Base-by-base conservation (phyloP, 345 rosid genomes). In the Aegle marmelos region DNA sequence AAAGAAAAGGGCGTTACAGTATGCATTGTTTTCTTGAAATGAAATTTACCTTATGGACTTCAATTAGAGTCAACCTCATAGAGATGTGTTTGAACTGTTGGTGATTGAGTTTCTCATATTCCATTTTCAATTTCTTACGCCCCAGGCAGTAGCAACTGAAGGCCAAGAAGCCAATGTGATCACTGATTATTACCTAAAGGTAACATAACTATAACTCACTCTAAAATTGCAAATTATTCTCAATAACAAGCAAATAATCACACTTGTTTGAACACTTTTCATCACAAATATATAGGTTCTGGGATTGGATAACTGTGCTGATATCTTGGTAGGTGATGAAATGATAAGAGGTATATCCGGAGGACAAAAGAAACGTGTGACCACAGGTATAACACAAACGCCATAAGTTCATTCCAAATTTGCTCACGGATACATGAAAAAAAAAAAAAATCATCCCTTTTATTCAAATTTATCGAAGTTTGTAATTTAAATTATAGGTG, bases 301-400 rank as follows among this genome's bases (percentile, higher is more conserved):
- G 72, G 95, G 92, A 63, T 80, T 90, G 64, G 93, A 91, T 19
- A 61, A 70, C 22, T 91, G 95, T 65, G 95, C 95, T 4, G 95
- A 91, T 80, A 91, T 83, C 2, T 73, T 87, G 76, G 85, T 90
- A 30, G 95, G 95, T 24, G 75, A 88, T 80, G 80, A 76, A 61
- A 87, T 89, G 93, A 36, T 84, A n/a, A 83, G 95, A 80, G 95
- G 95, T 6, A 83, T 89, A 61, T 91, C 95, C 19, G 95, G 95
- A 58, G 93, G 93, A 27, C 90, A 91, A 85, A 88, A 78, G 83
- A 91, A 89, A 75, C 90, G 95, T 22, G 85, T 91, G 33, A 91
- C 95, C 1, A 91, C 91, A 1, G 95, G 95, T 33, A n/a, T 17
- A 27, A 9, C 22, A 50, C 56, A 50, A 50, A 50, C 56, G 16